These are phyloP conservation scores for Apiospora phragmitis DNA, from an alignment of 2,329 filamentous ascomycete genomes.

Conservation along the genomic window DNA sequence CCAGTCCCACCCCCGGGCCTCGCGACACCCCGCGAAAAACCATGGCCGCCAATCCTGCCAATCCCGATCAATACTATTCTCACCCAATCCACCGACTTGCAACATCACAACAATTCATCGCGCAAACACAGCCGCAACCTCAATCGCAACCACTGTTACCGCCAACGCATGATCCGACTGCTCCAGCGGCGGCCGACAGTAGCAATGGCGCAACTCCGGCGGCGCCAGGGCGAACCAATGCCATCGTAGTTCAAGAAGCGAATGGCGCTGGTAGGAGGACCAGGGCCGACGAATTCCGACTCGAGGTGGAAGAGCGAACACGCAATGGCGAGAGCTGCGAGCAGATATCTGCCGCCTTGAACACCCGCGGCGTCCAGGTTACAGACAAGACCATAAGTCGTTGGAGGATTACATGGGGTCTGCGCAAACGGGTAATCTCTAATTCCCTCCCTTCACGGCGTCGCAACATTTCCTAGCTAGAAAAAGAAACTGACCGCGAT, in stretches of 20 bases:
- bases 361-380: conserved; percentile 18
- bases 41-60: not conserved
- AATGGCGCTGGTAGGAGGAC: conserved; percentile 7
- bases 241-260: conserved; percentile 2
- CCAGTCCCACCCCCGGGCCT: not conserved
- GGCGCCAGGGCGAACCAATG: not conserved
- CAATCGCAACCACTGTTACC: not conserved
- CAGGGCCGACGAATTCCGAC: conserved; percentile 19
- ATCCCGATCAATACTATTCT: not conserved
- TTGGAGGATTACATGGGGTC: conserved; percentile 20
- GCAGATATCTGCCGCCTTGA: conserved; percentile 20
- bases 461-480: not conserved
- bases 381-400: conserved; percentile 22
- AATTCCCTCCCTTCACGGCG: not conserved
- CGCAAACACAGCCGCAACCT: not conserved
- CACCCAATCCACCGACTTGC: not conserved
- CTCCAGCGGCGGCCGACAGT: not conserved
- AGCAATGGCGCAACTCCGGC: not conserved
- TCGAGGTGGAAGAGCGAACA: conserved; percentile 19
- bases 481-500: not conserved
- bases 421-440: conserved; percentile 20
- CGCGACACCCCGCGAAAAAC: not conserved
- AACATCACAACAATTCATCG: not conserved
- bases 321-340: conserved; percentile 22
- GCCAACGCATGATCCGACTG: not conserved